Percentiles rank a stretch among this genome's conserved stretches.
Conservation (phyloP, 2,329 filamentous ascomycete genomes). For the Emmonsia crescens region DNA sequence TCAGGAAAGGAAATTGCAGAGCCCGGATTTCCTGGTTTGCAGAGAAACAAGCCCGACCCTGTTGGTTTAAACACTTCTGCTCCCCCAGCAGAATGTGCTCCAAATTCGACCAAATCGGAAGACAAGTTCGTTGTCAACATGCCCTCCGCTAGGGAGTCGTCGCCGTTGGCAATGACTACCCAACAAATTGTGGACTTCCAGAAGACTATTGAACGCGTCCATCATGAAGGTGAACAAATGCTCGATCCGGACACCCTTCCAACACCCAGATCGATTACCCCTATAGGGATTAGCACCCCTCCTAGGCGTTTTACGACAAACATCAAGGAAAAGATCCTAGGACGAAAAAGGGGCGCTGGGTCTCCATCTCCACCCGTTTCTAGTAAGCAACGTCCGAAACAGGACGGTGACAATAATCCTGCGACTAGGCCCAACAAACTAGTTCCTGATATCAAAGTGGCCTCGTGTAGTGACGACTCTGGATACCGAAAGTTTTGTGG, state of each 20-base stretch:
- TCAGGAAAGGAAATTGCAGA: slow-evolving; percentile 1
- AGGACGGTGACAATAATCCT: background rate
- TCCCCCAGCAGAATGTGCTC: slow-evolving; percentile 21
- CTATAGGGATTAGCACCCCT: slow-evolving; percentile 22
- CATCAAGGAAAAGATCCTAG: background rate
- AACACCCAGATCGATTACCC: slow-evolving; percentile 22
- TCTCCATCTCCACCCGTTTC: background rate
- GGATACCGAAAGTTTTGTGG: background rate
- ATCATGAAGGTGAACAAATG: slow-evolving; percentile 22
- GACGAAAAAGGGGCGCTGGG: slow-evolving; percentile 5
- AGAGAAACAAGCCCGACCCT: background rate
- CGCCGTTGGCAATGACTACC: slow-evolving; percentile 29
- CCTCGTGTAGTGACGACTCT: background rate
- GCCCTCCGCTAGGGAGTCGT: slow-evolving; percentile 33
- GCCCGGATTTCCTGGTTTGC: background rate
- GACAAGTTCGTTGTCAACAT: slow-evolving; percentile 35
- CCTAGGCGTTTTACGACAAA: slow-evolving; percentile 14
- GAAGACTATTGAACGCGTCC: slow-evolving; percentile 24
- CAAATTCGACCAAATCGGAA: slow-evolving; percentile 26
- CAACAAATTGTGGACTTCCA: slow-evolving; percentile 32
- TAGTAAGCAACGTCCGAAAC: background rate
- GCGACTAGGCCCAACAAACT: background rate
- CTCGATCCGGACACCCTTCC: slow-evolving; percentile 22
- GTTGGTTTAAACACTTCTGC: slow-evolving; percentile 14
- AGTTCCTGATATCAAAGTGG: background rate